Evolutionary conservation across 805 yeast genomes (phyloP), one percentile per base, ranked within the genome.

Genomic region (Blastobotrys terrestris): DNA sequence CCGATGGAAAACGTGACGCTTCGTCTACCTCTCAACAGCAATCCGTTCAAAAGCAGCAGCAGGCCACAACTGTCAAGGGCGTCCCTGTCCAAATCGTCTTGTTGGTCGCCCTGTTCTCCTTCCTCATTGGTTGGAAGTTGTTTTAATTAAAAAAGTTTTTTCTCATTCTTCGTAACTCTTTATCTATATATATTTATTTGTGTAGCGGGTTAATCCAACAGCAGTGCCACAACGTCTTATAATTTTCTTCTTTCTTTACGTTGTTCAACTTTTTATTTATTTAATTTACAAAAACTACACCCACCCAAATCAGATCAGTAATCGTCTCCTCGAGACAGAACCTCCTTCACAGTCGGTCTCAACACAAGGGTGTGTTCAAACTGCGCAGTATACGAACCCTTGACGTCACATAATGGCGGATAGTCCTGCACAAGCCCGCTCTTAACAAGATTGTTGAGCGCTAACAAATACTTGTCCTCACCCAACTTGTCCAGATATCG

Each of bases 301-400:
- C n/a, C n/a, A n/a, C n/a, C n/a, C n/a, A n/a, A n/a, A n/a, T n/a
- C n/a, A 7, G 21, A 21, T 63, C 70, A 92, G 67, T 83, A 94
- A 70, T 94, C 99, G 45, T 89, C 97, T 49, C 99, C 99, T 60
- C 92, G 80, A 13, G 97, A 87, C 18, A 94, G 90, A 45, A 94
- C 92, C 71, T 94, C 99, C 74, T 92, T 94, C 70, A 80, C 81
- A 54, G 88, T 88, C 26, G 97, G 95, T 64, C 91, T 94, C 63
- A 94, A 74, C 59, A 94, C 75, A 46, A 92, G 79, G 1, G 99
- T 94, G 72, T 94, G 99, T 69, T 94, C 99, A 65, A 71, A 92
- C 71, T 94, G 99, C 0, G 99, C 99, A 40, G 98, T 94, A 76
- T 87, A 91, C 47, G 85, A 77, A 11, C 98, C 98, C 55, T 75